Evolutionary conservation across 176 grass and related monocot genomes (phyloP), one percentile per base, ranked within the genome.

Genomic region (Carex parvula): DNA sequence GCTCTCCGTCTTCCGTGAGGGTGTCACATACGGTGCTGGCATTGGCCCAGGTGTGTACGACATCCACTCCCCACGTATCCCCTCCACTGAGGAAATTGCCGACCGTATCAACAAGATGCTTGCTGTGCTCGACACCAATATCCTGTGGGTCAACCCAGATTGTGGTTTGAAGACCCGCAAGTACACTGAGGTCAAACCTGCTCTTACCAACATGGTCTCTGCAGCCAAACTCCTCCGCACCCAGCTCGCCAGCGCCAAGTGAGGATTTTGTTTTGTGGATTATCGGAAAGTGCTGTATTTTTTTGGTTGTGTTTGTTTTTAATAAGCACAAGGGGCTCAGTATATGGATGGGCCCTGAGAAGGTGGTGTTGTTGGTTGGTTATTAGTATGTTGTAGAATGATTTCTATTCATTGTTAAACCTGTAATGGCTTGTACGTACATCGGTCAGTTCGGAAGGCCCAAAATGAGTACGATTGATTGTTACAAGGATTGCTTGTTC

Each of bases 91-190:
- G 70, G 95, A 97, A 84, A 97, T 97, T 29, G 87, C 92, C 0
- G 92, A 94, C 81, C 95, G 90, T 6, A 44, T 94, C 84, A 93
- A 94, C 87, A 97, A 97, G 85, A 97, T 97, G 95, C 92, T 92
- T 30, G 92, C 92, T 0, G 92, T 97, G 33, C 90, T 97, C 0
- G 92, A 97, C 85, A 89, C 95, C 4, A 94, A 94, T 70, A 91
- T 98, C 64, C 86, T 98, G 0, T 98, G 90, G 95, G 92, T 98
- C 44, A 98, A 98, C 89, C 95, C 95, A 15, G 95, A 98, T 83
- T 94, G 92, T 62, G 94, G 94, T 41, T 89, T 97, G 84, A 97
- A 97, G 88, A 97, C 94, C 60, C 92, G 95, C 54, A 98, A 98
- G 64, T 94, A 98, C 62, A 81, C 88, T 0, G 95, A 98, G 89